These are phyloP conservation scores for Dryas drummondii DNA, from an alignment of 306 rosid genomes.

Conservation along the genomic window DNA sequence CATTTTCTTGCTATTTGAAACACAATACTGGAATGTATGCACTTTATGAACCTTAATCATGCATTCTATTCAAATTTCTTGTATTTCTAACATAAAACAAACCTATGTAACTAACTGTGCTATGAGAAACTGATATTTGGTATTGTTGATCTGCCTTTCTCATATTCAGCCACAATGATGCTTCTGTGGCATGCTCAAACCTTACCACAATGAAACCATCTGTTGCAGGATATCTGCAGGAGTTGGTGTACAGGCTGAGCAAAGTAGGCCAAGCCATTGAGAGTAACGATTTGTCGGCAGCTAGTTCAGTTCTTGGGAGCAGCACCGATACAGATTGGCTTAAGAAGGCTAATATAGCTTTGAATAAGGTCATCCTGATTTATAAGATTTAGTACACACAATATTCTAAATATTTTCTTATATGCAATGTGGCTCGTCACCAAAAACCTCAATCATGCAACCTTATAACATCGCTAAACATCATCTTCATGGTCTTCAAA, in stretches of 20 bases:
- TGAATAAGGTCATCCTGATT: conserved; percentile 56
- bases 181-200: background rate
- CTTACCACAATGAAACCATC: background rate
- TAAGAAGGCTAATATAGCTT: conserved; percentile 73
- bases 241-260: conserved; percentile 76
- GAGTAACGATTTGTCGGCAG: conserved; percentile 58
- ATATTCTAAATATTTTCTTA: background rate
- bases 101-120: background rate
- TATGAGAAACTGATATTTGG: background rate
- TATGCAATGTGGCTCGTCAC: background rate
- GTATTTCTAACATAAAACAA: background rate
- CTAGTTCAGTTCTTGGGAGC: conserved; percentile 79
- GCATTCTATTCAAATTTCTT: background rate
- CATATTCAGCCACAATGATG: conserved; percentile 8
- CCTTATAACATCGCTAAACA: background rate
- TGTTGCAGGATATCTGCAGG: conserved; percentile 78
- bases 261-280: conserved; percentile 91
- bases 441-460: background rate
- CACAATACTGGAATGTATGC: background rate
- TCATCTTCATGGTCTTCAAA: no score
- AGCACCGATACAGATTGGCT: conserved; percentile 74
- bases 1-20: background rate
- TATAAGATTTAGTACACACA: background rate
- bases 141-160: background rate
- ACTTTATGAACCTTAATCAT: background rate